Evolutionary conservation across 805 yeast genomes (phyloP), one percentile per base, ranked within the genome.

Genomic region (Candida tallmaniae): DNA sequence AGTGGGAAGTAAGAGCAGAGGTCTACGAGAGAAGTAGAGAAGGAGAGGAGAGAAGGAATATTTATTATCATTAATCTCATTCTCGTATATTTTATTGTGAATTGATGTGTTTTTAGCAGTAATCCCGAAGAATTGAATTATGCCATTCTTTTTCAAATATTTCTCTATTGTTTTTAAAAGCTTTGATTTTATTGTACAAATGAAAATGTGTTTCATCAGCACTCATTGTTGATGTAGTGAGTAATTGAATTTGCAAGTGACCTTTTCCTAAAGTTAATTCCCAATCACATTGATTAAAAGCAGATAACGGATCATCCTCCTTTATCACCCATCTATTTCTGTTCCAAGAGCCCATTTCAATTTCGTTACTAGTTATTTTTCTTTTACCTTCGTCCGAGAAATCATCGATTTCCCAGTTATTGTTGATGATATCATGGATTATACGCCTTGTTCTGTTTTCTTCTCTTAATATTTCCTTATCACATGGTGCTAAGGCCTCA

Each of bases 331-430:
- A 68, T 8, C 48, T 34, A 39, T 68, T 68, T 23, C 55, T 58
- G 42, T 65, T 68, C 52, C 55, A 50, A 11, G 62, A 55, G 0
- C 72, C 72, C 38, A 62, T 56, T 32, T 60, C 62, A 22, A 66
- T 58, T 2, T 70, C 71, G 9, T 62, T 49, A 4, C 53, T 31
- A 11, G 50, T 47, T 17, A 65, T 48, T 27, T 41, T 48, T 17
- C 55, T 52, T 16, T 50, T 39, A 12, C 73, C 73, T 13, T 59
- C 58, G 36, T 61, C 64, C 23, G 58, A 58, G 25, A 54, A 45
- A 41, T 62, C 68, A 5, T 47, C 49, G 31, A 61, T 38, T 8
- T 41, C 50, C 65, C 65, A 62, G 7, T 51, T 46, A 33, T 60
- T 58, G 17, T 52, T 57, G 21, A 63, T 48, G 26, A 55, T 60